Conservation (phyloP, 139 green algal species). For the Protoeuglena noctilucae region DNA sequence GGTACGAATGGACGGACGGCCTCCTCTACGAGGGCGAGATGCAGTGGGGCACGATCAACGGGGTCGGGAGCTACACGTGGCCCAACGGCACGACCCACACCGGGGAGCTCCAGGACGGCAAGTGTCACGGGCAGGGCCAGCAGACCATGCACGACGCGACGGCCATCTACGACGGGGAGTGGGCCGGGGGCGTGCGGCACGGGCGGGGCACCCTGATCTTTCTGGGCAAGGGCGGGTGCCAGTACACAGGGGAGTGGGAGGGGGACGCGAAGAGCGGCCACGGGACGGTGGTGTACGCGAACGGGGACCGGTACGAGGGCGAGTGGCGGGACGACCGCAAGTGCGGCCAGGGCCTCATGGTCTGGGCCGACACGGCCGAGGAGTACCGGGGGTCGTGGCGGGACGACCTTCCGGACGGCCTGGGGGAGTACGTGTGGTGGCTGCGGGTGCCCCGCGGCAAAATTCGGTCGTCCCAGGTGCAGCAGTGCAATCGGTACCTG, state of each 20-base stretch:
- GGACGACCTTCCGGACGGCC: background rate
- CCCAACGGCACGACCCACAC: constrained; percentile 18
- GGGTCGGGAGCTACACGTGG: constrained; percentile 20
- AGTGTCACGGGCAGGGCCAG: constrained; percentile 26
- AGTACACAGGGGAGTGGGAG: constrained; percentile 37
- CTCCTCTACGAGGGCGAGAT: background rate
- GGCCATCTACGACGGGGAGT: constrained; percentile 34
- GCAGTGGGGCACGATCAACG: background rate
- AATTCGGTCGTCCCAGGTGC: background rate
- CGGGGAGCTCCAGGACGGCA: constrained; percentile 24
- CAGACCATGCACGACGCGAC: constrained; percentile 21
- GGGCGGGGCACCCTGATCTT: constrained; percentile 32
- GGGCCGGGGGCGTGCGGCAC: constrained; percentile 30
- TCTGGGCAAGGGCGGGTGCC: constrained; percentile 15
- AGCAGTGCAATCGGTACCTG: background rate
- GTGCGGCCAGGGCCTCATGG: background rate
- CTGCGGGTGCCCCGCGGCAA: background rate
- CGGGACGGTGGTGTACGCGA: background rate
- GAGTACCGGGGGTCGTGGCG: background rate
- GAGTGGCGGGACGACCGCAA: background rate
- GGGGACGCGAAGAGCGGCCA: constrained; percentile 31
- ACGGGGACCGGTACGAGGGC: background rate
- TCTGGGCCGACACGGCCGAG: background rate
- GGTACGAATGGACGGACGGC: background rate
- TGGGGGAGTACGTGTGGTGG: background rate